Evolutionary conservation across 2,329 filamentous ascomycete species (phyloP), one percentile per base, ranked within the genome.

Genomic region (Colletotrichum sp.): DNA sequence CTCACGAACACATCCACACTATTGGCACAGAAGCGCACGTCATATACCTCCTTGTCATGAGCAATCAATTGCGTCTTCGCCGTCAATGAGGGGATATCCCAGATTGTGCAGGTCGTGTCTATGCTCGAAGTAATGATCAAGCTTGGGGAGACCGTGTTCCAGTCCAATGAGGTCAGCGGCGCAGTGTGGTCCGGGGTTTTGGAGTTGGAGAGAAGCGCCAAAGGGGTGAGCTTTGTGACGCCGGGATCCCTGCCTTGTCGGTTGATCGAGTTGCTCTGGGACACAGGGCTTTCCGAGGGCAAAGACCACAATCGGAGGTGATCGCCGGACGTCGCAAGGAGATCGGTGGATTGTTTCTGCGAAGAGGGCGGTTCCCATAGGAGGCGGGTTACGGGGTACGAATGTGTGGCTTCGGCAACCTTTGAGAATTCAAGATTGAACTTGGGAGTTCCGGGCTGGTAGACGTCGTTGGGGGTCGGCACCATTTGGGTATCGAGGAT

Each of bases 1-100:
- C 95, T 98, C 36, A 99, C 97, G 84, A 99, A 99, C 2, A 99
- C 96, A 82, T 99, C 97, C n/a, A 98, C 95, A 80, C 96, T 98
- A 80, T 98, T 97, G 65, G 97, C 97, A 86, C 97, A 99, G 86
- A 99, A 99, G 24, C 97, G 93, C 64, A 99, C 97, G 83, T 99
- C 97, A 82, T 98, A 99, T 8, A 99, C 97, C 85, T 99, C 97
- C 85, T 99, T 99, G 87, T 99, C 97, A 84, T 99, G 97, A 24
- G 97, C 97, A 85, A 99, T 99, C 62, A 99, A 89, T 84, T 99
- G 97, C 3, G 97, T 99, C 87, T 99, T 99, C 69, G 97, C 97
- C 1, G 97, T 99, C 78, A 99, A 89, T 1, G 97, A 98, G 5
- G 97, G 97, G 72, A 99, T 99, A 84, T 99, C 97, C 97, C 97